Evolutionary conservation across 352 stramenopile genomes (phyloP).

Genomic region (Albugo laibachii): DNA sequence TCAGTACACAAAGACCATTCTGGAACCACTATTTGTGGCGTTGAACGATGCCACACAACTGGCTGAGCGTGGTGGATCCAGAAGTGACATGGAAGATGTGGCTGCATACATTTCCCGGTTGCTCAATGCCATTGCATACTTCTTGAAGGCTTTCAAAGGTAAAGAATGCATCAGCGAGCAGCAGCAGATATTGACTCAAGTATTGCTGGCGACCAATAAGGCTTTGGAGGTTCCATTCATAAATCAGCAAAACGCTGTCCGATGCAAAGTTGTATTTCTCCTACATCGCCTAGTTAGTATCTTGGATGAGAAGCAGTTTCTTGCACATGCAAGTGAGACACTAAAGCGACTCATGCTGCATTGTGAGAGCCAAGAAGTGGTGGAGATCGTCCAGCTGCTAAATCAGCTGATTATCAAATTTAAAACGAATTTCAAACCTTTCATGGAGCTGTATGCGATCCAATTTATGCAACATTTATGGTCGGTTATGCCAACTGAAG

Average conservation of each 20-base stretch:
- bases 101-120: slow-evolving; percentile 12
- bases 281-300: slow-evolving; percentile 58
- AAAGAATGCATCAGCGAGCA: slow-evolving; percentile 51
- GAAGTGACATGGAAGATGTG: slow-evolving; percentile 6
- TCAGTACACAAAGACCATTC: slow-evolving; percentile 46
- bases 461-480: slow-evolving; percentile 58
- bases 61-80: slow-evolving; percentile 26
- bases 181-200: slow-evolving; percentile 52
- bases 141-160: slow-evolving; percentile 67
- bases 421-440: slow-evolving; percentile 38
- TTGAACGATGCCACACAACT: slow-evolving; percentile 11
- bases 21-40: slow-evolving; percentile 32
- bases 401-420: slow-evolving; percentile 78
- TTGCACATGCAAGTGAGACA: slow-evolving; percentile 33
- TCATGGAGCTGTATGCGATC: slow-evolving; percentile 44
- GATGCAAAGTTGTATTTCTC: slow-evolving; percentile 65
- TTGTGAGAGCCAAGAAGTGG: slow-evolving; percentile 34
- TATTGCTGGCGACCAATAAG: slow-evolving; percentile 34
- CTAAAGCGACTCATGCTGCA: slow-evolving; percentile 40
- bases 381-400: slow-evolving; percentile 68
- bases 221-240: slow-evolving; percentile 29
- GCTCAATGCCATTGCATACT: slow-evolving; percentile 60
- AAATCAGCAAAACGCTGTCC: slow-evolving; percentile 19
- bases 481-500: slow-evolving; percentile 34
- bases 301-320: slow-evolving; percentile 45